A percentile compares a stretch with the other conserved stretches of the same genome.
These are phyloP conservation scores for Penicillium aurantiogriseum DNA, from an alignment of 2,329 filamentous ascomycete genomes.

Conservation along the genomic window DNA sequence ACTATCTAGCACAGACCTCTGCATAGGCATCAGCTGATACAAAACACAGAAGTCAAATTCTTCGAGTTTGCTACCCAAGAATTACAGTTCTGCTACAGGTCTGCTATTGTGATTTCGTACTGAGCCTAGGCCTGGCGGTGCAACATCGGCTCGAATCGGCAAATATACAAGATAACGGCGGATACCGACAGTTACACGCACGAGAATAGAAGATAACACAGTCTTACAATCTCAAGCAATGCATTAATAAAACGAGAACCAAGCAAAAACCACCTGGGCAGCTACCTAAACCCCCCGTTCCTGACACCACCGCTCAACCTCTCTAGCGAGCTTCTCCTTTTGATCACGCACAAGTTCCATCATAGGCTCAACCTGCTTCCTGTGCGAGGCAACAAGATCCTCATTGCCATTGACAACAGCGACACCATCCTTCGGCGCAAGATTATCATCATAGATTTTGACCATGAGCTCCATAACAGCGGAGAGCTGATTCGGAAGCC, in stretches of 20 bases:
- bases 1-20: background rate
- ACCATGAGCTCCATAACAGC: slow-evolving; percentile 52
- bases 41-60: background rate
- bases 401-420: slow-evolving; percentile 12
- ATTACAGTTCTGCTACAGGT: no score
- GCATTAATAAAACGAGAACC: background rate
- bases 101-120: background rate
- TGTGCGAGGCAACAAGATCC: slow-evolving; percentile 26
- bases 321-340: slow-evolving; percentile 35
- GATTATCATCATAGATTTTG: slow-evolving; percentile 42
- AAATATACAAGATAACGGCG: background rate
- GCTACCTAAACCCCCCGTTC: slow-evolving; percentile 41
- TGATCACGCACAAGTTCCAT: slow-evolving; percentile 38
- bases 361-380: slow-evolving; percentile 41
- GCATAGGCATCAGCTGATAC: background rate
- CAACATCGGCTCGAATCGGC: background rate
- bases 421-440: slow-evolving; percentile 33
- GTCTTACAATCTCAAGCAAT: background rate
- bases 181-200: background rate
- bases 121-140: background rate
- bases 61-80: background rate
- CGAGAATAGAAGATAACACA: background rate
- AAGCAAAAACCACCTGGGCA: background rate
- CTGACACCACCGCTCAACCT: slow-evolving; percentile 48
- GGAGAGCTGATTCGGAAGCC: slow-evolving; percentile 50